A percentile compares a stretch with the other conserved stretches of the same genome.
Conservation (phyloP, 176 grass and related monocot genomes). For the Phoenix dactylifera region DNA sequence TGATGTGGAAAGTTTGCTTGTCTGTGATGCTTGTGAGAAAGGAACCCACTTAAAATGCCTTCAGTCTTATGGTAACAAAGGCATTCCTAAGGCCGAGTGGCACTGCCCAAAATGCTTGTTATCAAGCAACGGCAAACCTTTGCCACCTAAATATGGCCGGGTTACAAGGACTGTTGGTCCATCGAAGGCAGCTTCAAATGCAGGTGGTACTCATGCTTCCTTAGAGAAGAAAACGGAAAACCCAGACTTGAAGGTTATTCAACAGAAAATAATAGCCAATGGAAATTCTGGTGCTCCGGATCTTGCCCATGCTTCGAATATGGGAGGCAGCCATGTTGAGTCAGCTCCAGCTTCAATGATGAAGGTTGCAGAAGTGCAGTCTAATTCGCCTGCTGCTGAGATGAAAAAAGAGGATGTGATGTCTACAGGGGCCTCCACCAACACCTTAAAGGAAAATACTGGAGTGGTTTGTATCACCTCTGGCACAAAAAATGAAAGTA, state of each 20-base stretch:
- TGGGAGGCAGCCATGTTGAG: slow-evolving; percentile 15
- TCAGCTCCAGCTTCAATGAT: slow-evolving; percentile 23
- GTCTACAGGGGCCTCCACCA: slow-evolving; percentile 19
- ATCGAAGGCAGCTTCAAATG: slow-evolving; percentile 42
- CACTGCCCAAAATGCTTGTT: slow-evolving; percentile 74
- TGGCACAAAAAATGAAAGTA: slow-evolving; percentile 5
- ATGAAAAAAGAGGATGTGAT: slow-evolving; percentile 16
- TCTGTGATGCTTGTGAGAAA: slow-evolving; percentile 97
- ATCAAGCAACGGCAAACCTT: slow-evolving; percentile 71
- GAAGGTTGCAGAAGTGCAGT: slow-evolving; percentile 24
- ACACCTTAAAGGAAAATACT: slow-evolving; percentile 17
- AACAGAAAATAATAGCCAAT: slow-evolving; percentile 43
- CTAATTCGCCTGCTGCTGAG: slow-evolving; percentile 5
- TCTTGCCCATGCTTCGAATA: slow-evolving; percentile 16
- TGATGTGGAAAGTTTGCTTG: slow-evolving; percentile 80
- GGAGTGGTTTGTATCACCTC: slow-evolving; percentile 21
- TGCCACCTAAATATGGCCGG: slow-evolving; percentile 98
- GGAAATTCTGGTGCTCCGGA: slow-evolving; percentile 37
- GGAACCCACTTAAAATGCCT: slow-evolving; percentile 92
- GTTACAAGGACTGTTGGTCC: slow-evolving; percentile 66
- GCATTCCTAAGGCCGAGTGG: slow-evolving; percentile 79
- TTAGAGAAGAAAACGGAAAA: slow-evolving; percentile 26
- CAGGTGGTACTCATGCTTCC: slow-evolving; percentile 24
- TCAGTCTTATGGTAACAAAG: slow-evolving; percentile 71
- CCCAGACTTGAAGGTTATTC: slow-evolving; percentile 27